Evolutionary conservation across 495 filamentous ascomycete species (phyloP).

Genomic region (Chaetomium cochliodes): DNA sequence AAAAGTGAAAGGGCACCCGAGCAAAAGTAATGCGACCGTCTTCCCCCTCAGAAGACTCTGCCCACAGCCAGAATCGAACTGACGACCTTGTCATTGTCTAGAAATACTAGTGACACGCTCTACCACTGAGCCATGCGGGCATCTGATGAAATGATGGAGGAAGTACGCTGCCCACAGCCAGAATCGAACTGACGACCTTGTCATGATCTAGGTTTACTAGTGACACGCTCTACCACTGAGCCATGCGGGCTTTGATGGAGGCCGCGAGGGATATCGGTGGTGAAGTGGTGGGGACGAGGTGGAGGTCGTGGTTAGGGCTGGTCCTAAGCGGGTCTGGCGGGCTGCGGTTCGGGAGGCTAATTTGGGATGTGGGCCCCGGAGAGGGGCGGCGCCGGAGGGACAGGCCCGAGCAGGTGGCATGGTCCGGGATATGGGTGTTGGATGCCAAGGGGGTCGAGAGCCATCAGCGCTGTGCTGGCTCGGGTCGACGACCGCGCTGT

Average conservation of each 20-base stretch:
- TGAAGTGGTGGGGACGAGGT: not conserved
- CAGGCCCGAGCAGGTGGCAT: not conserved
- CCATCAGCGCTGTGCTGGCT: slow-evolving; percentile 1
- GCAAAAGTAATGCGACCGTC: not conserved
- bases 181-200: slow-evolving; percentile 21
- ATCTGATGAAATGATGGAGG: not conserved
- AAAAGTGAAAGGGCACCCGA: not conserved
- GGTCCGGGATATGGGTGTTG: not conserved
- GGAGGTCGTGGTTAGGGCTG: slow-evolving; percentile 7
- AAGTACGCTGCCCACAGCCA: slow-evolving; percentile 19
- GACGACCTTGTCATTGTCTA: slow-evolving; percentile 15
- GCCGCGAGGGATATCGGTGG: slow-evolving; percentile 1
- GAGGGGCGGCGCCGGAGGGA: not conserved
- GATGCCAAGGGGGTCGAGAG: too few relatives aligned
- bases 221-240: slow-evolving; percentile 25
- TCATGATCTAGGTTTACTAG: slow-evolving; percentile 12
- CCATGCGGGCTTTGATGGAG: slow-evolving; percentile 24
- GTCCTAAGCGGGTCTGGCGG: slow-evolving; percentile 10
- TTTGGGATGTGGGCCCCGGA: not conserved
- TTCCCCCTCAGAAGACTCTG: not conserved
- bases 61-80: slow-evolving; percentile 25
- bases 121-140: slow-evolving; percentile 28
- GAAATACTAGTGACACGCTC: slow-evolving; percentile 22
- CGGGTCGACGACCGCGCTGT: not conserved
- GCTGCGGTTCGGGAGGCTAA: not conserved